These are phyloP conservation scores for Pythium diclinum DNA, from an alignment of 352 stramenopile genomes.

Conservation along the genomic window DNA sequence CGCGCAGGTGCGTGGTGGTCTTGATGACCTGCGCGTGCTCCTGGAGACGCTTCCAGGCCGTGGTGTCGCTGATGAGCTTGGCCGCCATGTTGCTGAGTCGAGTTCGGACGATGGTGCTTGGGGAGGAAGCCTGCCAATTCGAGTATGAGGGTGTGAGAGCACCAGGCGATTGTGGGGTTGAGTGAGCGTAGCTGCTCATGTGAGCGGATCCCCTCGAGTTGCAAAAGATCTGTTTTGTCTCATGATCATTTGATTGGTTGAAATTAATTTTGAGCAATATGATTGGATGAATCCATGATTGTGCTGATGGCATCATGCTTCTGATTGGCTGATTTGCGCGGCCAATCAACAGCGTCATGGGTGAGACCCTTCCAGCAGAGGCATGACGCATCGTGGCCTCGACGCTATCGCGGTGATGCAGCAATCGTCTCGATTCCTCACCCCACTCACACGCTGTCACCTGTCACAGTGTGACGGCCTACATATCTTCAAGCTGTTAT, in stretches of 20 bases:
- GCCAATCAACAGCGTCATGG: constrained; percentile 2
- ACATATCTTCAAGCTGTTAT: neutral
- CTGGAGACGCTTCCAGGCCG: constrained; percentile 68
- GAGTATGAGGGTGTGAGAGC: neutral
- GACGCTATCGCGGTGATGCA: neutral
- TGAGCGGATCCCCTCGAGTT: neutral
- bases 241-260: neutral
- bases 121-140: constrained; percentile 1
- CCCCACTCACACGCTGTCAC: neutral
- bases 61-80: constrained; percentile 68
- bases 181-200: neutral
- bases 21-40: constrained; percentile 80
- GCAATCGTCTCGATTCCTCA: neutral
- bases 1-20: constrained; percentile 82
- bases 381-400: neutral
- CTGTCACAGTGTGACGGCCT: neutral
- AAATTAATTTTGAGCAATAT: neutral
- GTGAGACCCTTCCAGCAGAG: neutral
- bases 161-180: neutral
- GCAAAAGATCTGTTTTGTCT: constrained; percentile 4
- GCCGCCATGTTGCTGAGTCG: constrained; percentile 14
- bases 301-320: neutral
- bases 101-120: constrained; percentile 9
- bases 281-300: neutral
- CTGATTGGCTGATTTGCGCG: neutral